A percentile compares a stretch with the other conserved stretches of the same genome.
phyloP scores from a whole-genome alignment of 257 asterid genomes.

The Solanum sejunctum region DNA sequence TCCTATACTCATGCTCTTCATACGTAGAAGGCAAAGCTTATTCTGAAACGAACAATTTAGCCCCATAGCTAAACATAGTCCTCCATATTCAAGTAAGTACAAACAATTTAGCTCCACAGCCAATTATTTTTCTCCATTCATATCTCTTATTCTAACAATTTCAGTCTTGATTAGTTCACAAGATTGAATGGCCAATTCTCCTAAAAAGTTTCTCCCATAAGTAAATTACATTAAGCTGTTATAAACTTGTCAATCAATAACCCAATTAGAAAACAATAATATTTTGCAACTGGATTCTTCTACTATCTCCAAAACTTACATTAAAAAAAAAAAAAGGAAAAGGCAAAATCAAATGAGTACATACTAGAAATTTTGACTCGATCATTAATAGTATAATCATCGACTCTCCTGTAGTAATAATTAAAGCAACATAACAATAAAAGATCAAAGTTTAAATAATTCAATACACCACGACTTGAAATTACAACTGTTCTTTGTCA shows the following conservation, averaged over 20 bases:
- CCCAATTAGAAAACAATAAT: neutral
- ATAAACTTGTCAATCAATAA: neutral
- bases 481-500: neutral
- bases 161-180: too few relatives aligned
- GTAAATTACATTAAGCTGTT: neutral
- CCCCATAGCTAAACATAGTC: neutral
- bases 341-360: neutral
- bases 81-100: neutral
- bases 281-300: neutral
- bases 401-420: conserved; percentile 8
- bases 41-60: neutral
- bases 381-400: conserved; percentile 22
- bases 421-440: neutral
- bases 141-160: too few relatives aligned
- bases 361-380: conserved; percentile 26
- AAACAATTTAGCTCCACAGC: too few relatives aligned
- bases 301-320: neutral
- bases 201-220: neutral
- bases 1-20: neutral
- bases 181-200: too few relatives aligned
- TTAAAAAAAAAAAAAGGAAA: neutral
- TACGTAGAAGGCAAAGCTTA: neutral
- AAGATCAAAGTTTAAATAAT: neutral
- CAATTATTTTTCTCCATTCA: too few relatives aligned
- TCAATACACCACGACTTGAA: neutral